These are phyloP conservation scores for Amaranthus palmeri DNA, from an alignment of 148 eudicot genomes.

Conservation along the genomic window DNA sequence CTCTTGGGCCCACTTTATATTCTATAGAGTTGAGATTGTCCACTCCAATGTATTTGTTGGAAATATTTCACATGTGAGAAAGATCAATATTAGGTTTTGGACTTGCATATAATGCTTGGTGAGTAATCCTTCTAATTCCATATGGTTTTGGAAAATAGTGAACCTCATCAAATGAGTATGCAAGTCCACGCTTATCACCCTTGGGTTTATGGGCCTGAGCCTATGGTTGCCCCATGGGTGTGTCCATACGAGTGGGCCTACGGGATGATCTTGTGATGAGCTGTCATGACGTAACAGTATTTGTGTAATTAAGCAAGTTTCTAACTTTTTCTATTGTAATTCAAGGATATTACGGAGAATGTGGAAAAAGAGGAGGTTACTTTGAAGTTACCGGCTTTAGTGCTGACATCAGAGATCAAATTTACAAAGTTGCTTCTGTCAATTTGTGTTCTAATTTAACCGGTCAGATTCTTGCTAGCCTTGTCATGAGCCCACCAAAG, in stretches of 20 bases:
- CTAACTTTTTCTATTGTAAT: constrained; percentile 8
- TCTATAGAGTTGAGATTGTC: constrained; percentile 10
- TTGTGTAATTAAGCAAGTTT: not conserved
- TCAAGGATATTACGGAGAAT: constrained; percentile 91
- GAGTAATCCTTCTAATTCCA: too few relatives aligned
- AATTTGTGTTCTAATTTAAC: constrained; percentile 85
- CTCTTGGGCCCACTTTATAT: constrained; percentile 5
- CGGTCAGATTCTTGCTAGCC: constrained; percentile 93
- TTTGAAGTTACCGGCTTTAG: constrained; percentile 95
- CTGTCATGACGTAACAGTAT: too few relatives aligned
- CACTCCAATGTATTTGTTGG: not conserved
- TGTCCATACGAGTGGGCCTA: too few relatives aligned
- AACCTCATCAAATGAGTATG: too few relatives aligned
- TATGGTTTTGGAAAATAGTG: too few relatives aligned
- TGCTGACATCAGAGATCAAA: constrained; percentile 77
- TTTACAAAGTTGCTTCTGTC: constrained; percentile 90
- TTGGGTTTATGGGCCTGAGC: too few relatives aligned
- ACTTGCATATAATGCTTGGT: too few relatives aligned
- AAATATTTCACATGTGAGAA: too few relatives aligned
- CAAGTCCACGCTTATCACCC: too few relatives aligned
- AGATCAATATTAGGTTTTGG: too few relatives aligned
- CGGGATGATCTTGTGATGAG: too few relatives aligned
- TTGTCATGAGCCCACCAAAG: constrained; percentile 95
- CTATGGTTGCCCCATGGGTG: too few relatives aligned
- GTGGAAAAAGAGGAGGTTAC: constrained; percentile 96